Base-by-base conservation (phyloP, 164 flowering plant genomes). In the Brasenia schreberi region DNA sequence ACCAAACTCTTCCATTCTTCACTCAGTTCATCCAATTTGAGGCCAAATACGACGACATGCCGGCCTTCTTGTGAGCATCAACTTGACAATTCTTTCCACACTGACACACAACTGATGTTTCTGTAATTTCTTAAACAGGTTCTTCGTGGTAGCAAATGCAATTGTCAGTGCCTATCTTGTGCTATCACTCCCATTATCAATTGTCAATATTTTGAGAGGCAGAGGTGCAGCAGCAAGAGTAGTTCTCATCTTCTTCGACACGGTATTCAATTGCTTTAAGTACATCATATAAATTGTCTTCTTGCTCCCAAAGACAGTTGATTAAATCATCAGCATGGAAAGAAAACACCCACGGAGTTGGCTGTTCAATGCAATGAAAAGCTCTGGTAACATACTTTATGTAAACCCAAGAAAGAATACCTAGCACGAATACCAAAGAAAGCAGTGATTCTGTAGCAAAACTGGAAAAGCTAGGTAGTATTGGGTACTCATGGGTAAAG, bases 11-110 rank as follows among this genome's bases (percentile, higher is more conserved):
- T 62, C 97, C 97, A 4, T 89, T 92, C 77, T 84, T 87, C 85
- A 87, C 92, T 66, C 90, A 89, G 74, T 86, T 82, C 81, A 82
- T 89, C 72, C 96, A 89, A 79, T 92, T 92, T 68, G 71, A 81
- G 66, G 97, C 97, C 58, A 75, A 79, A 59, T 92, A 82, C 43
- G 84, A 86, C 16, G 90, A 89, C 71, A 71, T 92, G 27, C 85
- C 96, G 0, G 76, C 90, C 45, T 85, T 92, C 65, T 68, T 73
- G 97, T 91, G 73, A 19, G 94, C 78, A 7, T n/a, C 9, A 16
- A 9, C 43, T 56, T 4, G 12, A 2, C 16, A 6, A 49, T 49
- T 49, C 56, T 9, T 9, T 6, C 39, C 39, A 1, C 39, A 33
- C 39, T 33, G 4, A 33, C 39, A 33, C 39, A 33, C 39, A 33